These are phyloP conservation scores for Amaranthus tricolor DNA, from an alignment of 179 eudicot species.

Conservation along the genomic window DNA sequence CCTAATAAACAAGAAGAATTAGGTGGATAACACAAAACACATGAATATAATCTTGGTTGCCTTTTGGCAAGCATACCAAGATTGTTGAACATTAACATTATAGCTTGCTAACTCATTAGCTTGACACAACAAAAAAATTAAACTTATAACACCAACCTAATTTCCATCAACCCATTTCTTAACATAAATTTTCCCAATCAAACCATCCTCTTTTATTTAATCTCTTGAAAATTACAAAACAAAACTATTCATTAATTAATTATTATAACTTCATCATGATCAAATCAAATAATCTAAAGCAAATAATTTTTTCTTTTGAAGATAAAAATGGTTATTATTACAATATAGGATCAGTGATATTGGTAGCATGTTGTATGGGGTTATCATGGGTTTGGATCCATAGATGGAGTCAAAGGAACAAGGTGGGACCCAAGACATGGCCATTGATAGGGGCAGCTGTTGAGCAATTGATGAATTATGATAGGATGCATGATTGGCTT, in stretches of 20 bases:
- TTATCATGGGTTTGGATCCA: slow-evolving; percentile 66
- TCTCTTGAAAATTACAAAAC: neutral
- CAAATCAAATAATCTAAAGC: neutral
- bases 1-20: slow-evolving; percentile 4
- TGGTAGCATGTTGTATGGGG: slow-evolving; percentile 25
- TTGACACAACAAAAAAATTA: slow-evolving; percentile 23
- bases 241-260: too few species aligned
- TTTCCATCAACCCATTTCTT: neutral
- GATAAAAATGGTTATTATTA: neutral
- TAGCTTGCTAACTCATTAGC: slow-evolving; percentile 27
- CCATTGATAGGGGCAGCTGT: slow-evolving; percentile 78
- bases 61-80: slow-evolving; percentile 36
- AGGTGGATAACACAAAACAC: slow-evolving; percentile 36
- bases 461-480: slow-evolving; percentile 70
- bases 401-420: slow-evolving; percentile 63
- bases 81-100: slow-evolving; percentile 27
- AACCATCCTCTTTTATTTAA: neutral
- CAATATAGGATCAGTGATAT: slow-evolving; percentile 19
- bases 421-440: slow-evolving; percentile 81
- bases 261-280: neutral
- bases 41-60: slow-evolving; percentile 28
- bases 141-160: slow-evolving; percentile 24
- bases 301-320: slow-evolving; percentile 1
- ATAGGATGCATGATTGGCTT: slow-evolving; percentile 93
- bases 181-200: neutral